Base-by-base conservation (phyloP, 2,329 filamentous ascomycete species). In the Penicillium olsonii region DNA sequence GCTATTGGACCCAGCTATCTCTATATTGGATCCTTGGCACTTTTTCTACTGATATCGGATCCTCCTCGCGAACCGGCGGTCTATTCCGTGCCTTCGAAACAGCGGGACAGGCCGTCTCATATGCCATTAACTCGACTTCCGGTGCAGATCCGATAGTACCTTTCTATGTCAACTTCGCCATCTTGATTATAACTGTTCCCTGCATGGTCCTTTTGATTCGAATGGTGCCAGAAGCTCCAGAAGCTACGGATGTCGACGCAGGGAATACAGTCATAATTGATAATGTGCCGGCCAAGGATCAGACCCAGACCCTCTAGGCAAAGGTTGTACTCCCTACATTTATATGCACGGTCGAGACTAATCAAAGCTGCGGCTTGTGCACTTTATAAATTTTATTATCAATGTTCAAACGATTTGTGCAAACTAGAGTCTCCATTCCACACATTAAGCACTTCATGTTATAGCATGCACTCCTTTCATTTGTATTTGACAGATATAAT, bases 81-180 rank as follows among this genome's bases (percentile, higher is more conserved):
- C 15, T 39, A n/a, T 39, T 39, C 12, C 22, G 37, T 8, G 22
- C 37, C 17, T 39, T 39, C n/a, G 37, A 39, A 27, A 39, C 37
- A 4, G 37, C 37, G 7, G 37, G 37, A n/a, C 37, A 39, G 22
- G 37, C 37, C 17, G 37, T 39, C 2, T 39, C 37, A 4, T 39
- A 39, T 22, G 37, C 37, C 37, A 39, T 39, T 27, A 39, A 39
- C 37, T 39, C 37, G 8, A 39, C 20, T 22, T 27, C 22, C 17
- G 20, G 22, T 17, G 22, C 37, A n/a, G 14, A 27, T 17, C 37
- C 37, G 8, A 27, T 39, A 15, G 10, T 39, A 17, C 37, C 37
- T 8, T 27, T 39, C n/a, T 39, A 39, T 26, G 37, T 39, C 22
- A 39, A 39, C 37, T 39, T 39, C 24, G 37, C 37, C 22, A 26